phyloP scores from a whole-genome alignment of 768 basidiomycete species.

The Panus rudis region DNA sequence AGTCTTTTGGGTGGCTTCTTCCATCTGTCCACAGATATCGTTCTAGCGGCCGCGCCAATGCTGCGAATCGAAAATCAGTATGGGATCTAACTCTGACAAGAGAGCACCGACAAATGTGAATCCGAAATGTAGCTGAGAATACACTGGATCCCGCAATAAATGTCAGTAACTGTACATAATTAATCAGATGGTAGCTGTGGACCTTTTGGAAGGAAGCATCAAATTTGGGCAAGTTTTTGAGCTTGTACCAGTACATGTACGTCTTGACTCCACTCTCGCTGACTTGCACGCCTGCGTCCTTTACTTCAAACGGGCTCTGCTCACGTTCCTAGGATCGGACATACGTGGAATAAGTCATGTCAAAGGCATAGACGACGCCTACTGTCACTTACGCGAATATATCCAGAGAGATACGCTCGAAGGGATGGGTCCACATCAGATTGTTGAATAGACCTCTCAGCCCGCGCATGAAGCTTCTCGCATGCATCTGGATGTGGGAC shows the following conservation, averaged over 20 bases:
- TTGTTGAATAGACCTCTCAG: conserved; percentile 19
- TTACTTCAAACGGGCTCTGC: conserved; percentile 64
- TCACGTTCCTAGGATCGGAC: conserved; percentile 45
- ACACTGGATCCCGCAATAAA: conserved; percentile 56
- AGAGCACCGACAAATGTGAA: conserved; percentile 57
- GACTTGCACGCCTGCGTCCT: conserved; percentile 39
- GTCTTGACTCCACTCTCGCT: conserved; percentile 40
- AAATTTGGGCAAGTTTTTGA: conserved; percentile 58
- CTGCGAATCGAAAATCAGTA: conserved; percentile 30
- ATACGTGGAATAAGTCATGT: not conserved
- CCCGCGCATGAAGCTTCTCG: conserved; percentile 45
- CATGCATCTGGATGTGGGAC: conserved; percentile 56
- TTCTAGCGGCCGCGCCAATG: conserved; percentile 45
- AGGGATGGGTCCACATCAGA: conserved; percentile 21
- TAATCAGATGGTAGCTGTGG: not conserved
- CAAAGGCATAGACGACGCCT: not conserved
- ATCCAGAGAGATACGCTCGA: conserved; percentile 15
- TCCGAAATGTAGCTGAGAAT: conserved; percentile 79
- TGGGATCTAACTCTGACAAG: not conserved
- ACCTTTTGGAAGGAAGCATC: conserved; percentile 75
- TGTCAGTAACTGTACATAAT: not conserved
- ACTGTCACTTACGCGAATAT: conserved; percentile 2
- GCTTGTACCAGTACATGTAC: conserved; percentile 77
- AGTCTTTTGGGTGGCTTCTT: conserved; percentile 41
- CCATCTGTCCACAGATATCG: conserved; percentile 38